Percentiles rank a stretch among this genome's conserved stretches.
phyloP scores from a whole-genome alignment of 2,329 filamentous ascomycete genomes.

The Ophiostoma fasciatum region DNA sequence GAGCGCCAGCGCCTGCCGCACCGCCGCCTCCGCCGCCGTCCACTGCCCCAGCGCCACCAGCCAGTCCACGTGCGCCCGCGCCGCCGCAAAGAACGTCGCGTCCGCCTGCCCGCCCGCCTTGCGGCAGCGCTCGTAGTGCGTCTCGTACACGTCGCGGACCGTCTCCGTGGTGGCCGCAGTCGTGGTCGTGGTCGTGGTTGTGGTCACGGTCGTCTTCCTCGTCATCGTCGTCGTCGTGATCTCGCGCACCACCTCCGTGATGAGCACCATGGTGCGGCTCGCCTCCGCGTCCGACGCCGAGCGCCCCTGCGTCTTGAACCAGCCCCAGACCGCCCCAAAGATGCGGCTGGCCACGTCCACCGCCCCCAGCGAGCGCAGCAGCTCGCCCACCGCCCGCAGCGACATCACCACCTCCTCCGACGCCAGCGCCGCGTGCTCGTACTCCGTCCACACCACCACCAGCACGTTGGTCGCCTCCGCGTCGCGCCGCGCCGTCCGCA shows the following conservation, averaged over 20 bases:
- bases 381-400: constrained; percentile 20
- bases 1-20: constrained; percentile 22
- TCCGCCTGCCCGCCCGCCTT: constrained; percentile 18
- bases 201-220: too few relatives aligned
- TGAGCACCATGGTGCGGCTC: constrained; percentile 19
- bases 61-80: constrained; percentile 20
- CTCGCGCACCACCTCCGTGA: constrained; percentile 25
- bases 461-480: constrained; percentile 25
- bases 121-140: constrained; percentile 20
- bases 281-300: constrained; percentile 20
- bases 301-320: constrained; percentile 22
- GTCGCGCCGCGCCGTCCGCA: constrained; percentile 17
- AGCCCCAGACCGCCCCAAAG: constrained; percentile 23
- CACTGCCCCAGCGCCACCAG: constrained; percentile 19
- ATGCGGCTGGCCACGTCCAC: constrained; percentile 20
- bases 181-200: constrained; percentile 20
- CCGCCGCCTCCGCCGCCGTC: constrained; percentile 21
- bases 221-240: constrained; percentile 20
- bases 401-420: constrained; percentile 20
- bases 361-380: constrained; percentile 21
- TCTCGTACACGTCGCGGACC: constrained; percentile 14
- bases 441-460: constrained; percentile 26
- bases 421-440: constrained; percentile 21
- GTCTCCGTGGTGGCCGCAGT: constrained; percentile 20
- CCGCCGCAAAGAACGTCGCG: constrained; percentile 20